Base-by-base conservation (phyloP, 257 asterid species). In the Nicotiana tabacum region DNA sequence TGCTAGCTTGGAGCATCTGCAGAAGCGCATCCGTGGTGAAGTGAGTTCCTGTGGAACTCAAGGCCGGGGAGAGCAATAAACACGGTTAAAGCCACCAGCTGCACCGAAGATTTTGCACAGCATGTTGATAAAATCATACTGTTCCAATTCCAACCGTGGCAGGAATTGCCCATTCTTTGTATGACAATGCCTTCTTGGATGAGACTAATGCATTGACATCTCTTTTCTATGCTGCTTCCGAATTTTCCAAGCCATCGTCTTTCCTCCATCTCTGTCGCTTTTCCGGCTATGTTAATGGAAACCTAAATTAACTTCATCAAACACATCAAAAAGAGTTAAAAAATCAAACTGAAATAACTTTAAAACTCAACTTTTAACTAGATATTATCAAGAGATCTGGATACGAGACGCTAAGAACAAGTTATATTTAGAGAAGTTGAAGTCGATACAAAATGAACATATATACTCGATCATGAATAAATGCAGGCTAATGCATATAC, bases 1-100 rank as follows among this genome's bases (percentile, higher is more conserved):
- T 82, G 97, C 96, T 64, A 96, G 98, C 90, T 88, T 94, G 95
- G 98, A 96, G 72, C 99, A 94, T 87, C 89, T 94, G 81, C 97
- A 93, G 90, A 92, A 92, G 88, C 94, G 97, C 78, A 92, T 94
- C 24, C 94, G 94, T 4, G 91, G 97, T 27, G 92, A 82, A n/a
- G 76, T 81, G 37, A 76, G 82, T 70, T 85, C 93, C 33, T 66
- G 83, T 62, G 92, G 86, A 18, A 87, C 81, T 53, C 85, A 86
- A 81, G 91, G 87, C 77, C 78, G 60, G 53, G 85, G 83, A 62
- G 90, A 81, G 48, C 84, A 82, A 48, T 82, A 58, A 82, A 39
- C 43, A 10, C 8, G 15, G 32, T n/a, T 4, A 12, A 24, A 58
- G 27, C 15, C 62, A 65, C 43, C 66, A 51, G 76, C 70, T 24